Base-by-base conservation (phyloP, 2,329 filamentous ascomycete genomes). In the Incumbomyces delicatus region DNA sequence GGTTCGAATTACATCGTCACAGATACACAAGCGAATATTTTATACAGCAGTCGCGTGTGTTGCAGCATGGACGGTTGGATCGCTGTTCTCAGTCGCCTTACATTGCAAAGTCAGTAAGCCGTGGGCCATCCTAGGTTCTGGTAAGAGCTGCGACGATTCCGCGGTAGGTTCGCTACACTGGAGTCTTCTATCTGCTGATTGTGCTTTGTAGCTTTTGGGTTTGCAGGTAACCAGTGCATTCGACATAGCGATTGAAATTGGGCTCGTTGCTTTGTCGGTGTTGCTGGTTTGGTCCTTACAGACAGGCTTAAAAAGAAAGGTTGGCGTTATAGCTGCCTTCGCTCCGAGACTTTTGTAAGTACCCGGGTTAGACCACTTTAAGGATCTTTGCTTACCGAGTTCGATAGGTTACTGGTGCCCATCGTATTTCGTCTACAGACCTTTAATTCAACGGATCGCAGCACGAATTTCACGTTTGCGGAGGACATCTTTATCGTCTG, bases 391-490 rank as follows among this genome's bases (percentile, higher is more conserved):
- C 22, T 27, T 27, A 27, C 22, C 8, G 38, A 20, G 13, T 2
- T 32, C n/a, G 14, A 27, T 14, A 67, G 66, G 3, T 53, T 66
- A 6, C 60, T 68, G 36, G 55, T 63, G 18, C 57, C 66, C 48
- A 58, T 61, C 22, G 49, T 63, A 27, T 53, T 68, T 48, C 65
- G 66, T 37, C 58, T 67, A 27, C 55, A 58, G 18, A 58, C 58
- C 46, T 57, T 65, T 6, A 53, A 59, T 27, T 48, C 53, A 27
- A 52, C 57, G 32, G 58, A 61, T 6, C 51, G 58, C 32, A 60
- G 59, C 18, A 52, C 55, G 13, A 62, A 69, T 46, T 60, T 63
- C n/a, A 62, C 62, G n/a, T 57, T 65, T 38, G 55, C 61, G n/a
- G 59, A 59, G 16, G 57, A 63, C 41, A 47, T 55, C 35, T 58